Base-by-base conservation (phyloP, 805 yeast genomes). In the Lipomyces kockii region DNA sequence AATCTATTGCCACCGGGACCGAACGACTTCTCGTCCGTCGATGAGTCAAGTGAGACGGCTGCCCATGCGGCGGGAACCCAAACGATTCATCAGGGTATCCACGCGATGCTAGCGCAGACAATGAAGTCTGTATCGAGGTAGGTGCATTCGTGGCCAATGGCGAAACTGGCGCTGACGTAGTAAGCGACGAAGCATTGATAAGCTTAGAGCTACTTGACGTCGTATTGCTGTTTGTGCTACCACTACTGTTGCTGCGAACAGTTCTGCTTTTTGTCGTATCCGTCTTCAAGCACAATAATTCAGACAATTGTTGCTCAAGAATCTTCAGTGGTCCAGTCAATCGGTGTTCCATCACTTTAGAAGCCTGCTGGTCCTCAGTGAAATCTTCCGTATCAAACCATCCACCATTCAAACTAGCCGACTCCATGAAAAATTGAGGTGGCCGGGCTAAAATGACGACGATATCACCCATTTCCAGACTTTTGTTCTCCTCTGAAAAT, bases 321-420 rank as follows among this genome's bases (percentile, higher is more conserved):
- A 56, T 60, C 14, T 63, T 62, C 7, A 37, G 35, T 32, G 68
- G 63, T 1, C 72, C 72, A 7, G 63, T 62, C 27, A 69, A n/a
- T 20, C 64, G 55, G 56, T 69, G 72, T 58, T 68, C 71, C 58
- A 69, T 25, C 2, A 69, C 64, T 14, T 37, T 43, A 12, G 67
- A 52, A 5, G 71, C 72, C 32, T 69, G 71, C 37, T 61, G 71
- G 35, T 62, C 64, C 37, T 69, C 72, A 5, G 72, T 69, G 58
- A 69, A 69, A 60, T 69, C 72, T 6, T 67, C 68, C n/a, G 66
- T 61, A 37, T 64, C 71, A 22, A 67, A 56, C 72, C 72, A 69
- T 20, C 70, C 72, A 25, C 64, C 69, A 12, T 27, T 46, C 49
- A 49, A 12, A 22, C 37, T 46, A 5, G 68, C 37, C 9, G 66